Base-by-base conservation (phyloP, 345 rosid species). In the Reutealis trisperma region DNA sequence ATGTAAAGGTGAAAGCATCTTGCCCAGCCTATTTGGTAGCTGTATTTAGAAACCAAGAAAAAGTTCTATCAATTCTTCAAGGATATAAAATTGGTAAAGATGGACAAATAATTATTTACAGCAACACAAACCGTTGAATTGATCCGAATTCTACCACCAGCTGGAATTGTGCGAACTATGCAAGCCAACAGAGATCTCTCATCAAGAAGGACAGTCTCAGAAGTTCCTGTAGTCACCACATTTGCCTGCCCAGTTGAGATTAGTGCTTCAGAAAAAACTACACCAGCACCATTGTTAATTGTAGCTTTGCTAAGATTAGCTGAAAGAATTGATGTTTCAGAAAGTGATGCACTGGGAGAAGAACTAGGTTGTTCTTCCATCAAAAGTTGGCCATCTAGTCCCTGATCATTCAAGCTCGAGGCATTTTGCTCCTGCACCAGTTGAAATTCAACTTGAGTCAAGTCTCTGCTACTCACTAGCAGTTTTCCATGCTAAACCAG, bases 1-100 rank as follows among this genome's bases (percentile, higher is more conserved):
- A 77, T 88, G 98, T 44, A 96, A 81, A 59, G 99, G 99, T 34
- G 94, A 89, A 83, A 96, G 95, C 99, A 96, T 96, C 84, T 96
- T 96, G 4, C 97, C 98, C 59, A 96, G 85, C 81, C 98, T 92
- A 78, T 92, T 92, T 54, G 95, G 95, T 37, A 96, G 92, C 99
- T 96, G 92, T 71, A 77, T 47, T 72, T 61, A 25, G 66, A 81
- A 13, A 78, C 32, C 77, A 61, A 65, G 60, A 78, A 60, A 25
- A 34, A 75, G 25, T 71, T 19, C 45, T 25, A 57, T 54, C 5
- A 25, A 67, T 49, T 59, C 42, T 67, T 12, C 4, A 51, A 22
- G 65, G 63, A 70, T 49, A 54, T 12, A 8, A 30, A 59, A 22
- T 25, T n/a, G 9, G 44, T 52, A 27, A 72, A 32, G 69, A 63